These are phyloP conservation scores for Terfezia boudieri DNA, from an alignment of 495 filamentous ascomycete genomes.

Conservation along the genomic window DNA sequence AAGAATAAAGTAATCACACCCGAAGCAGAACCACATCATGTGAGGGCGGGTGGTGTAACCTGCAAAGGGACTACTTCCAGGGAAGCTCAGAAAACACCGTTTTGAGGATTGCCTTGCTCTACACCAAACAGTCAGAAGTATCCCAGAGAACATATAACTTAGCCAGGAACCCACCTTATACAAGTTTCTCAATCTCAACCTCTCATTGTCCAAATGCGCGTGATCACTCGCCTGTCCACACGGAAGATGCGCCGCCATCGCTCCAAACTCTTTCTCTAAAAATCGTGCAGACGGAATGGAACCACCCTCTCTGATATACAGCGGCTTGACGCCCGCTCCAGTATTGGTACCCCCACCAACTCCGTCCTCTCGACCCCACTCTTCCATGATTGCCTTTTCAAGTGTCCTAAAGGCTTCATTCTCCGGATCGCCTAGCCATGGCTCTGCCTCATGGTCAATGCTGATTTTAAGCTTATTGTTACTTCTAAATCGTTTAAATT, in stretches of 20 bases:
- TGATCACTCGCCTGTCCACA: conserved; percentile 89
- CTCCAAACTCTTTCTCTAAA: conserved; percentile 80
- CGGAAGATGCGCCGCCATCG: conserved; percentile 79
- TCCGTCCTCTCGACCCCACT: conserved; percentile 33
- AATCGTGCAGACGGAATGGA: conserved; percentile 86
- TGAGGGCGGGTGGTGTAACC: too few species aligned
- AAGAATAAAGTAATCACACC: too few species aligned
- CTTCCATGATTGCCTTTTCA: conserved; percentile 62
- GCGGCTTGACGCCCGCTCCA: conserved; percentile 28
- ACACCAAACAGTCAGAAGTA: background rate
- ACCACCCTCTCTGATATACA: conserved; percentile 91
- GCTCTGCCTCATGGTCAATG: conserved; percentile 81
- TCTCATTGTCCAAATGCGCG: conserved; percentile 88
- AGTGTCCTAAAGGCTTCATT: conserved; percentile 82
- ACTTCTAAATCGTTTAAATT: conserved; percentile 50
- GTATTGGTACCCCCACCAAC: too few species aligned
- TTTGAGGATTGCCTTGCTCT: conserved; percentile 69
- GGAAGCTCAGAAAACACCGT: conserved; percentile 58
- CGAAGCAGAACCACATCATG: too few species aligned
- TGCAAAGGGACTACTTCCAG: conserved; percentile 20
- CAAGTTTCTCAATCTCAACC: conserved; percentile 65
- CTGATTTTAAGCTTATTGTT: conserved; percentile 61
- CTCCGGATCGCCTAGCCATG: conserved; percentile 81
- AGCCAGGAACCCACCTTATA: conserved; percentile 30
- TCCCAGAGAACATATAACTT: background rate